phyloP scores from a whole-genome alignment of 1,284 basidiomycete species.

The Rugosomyces carneus region DNA sequence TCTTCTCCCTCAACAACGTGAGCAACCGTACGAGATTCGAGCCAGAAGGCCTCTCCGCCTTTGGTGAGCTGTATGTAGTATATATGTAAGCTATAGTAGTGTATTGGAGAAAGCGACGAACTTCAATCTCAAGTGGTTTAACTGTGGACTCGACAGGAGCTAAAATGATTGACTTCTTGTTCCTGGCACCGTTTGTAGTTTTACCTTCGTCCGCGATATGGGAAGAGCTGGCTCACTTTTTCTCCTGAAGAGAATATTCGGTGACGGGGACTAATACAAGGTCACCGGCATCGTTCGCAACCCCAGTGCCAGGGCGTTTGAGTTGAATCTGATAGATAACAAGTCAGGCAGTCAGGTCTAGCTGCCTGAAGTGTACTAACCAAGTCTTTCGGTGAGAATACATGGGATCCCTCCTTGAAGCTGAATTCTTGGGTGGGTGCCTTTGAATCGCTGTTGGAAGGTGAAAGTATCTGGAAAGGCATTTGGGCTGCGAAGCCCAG shows the following conservation, averaged over 20 bases:
- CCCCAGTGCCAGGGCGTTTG: constrained; percentile 60
- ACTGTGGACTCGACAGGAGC: constrained; percentile 47
- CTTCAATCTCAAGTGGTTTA: constrained; percentile 44
- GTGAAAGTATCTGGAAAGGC: constrained; percentile 31
- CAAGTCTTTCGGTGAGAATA: constrained; percentile 64
- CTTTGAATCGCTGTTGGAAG: constrained; percentile 5
- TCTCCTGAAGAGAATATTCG: constrained; percentile 62
- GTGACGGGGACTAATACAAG: constrained; percentile 63
- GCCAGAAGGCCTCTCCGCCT: constrained; percentile 73
- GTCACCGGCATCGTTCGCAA: constrained; percentile 61
- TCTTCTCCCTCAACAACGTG: constrained; percentile 55
- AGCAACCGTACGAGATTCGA: constrained; percentile 60
- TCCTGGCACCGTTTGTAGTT: constrained; percentile 34
- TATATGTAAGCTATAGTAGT: not conserved
- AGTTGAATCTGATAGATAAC: constrained; percentile 35
- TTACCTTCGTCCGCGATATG: not conserved
- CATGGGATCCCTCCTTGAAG: constrained; percentile 48
- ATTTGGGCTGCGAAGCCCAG: constrained; percentile 49
- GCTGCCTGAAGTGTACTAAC: constrained; percentile 6
- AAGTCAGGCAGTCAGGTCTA: not conserved
- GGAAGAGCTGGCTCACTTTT: constrained; percentile 49
- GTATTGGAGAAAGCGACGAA: constrained; percentile 18
- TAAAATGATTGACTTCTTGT: constrained; percentile 61
- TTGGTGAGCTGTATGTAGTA: constrained; percentile 42
- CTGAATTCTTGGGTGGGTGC: constrained; percentile 34